Percentiles rank a stretch among this genome's conserved stretches.
phyloP scores from a whole-genome alignment of 345 rosid species.

The Syzygium grande region DNA sequence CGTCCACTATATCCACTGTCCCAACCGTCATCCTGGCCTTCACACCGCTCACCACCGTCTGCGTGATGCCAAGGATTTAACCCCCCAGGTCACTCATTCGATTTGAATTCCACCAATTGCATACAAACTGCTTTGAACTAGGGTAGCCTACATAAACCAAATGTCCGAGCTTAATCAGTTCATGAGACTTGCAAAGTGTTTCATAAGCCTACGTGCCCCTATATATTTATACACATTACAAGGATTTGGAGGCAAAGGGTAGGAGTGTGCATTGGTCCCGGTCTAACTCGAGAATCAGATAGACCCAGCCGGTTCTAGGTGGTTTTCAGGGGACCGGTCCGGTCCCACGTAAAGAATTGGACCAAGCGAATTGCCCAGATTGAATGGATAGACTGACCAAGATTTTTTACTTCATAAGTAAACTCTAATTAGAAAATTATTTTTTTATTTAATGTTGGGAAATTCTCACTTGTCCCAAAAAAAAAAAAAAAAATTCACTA shows the following conservation, averaged over 20 bases:
- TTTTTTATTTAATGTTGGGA: no score
- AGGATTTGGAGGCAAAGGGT: background rate
- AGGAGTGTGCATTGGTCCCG: no score
- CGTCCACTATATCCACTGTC: background rate
- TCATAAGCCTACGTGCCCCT: background rate
- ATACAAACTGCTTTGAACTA: background rate
- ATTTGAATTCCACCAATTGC: rapidly evolving
- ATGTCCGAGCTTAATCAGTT: background rate
- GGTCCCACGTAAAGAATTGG: no score
- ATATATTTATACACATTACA: background rate
- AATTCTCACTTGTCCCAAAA: no score
- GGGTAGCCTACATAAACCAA: rapidly evolving
- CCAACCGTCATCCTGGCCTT: background rate
- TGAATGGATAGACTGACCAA: no score
- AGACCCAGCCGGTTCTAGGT: rapidly evolving
- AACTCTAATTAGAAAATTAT: no score
- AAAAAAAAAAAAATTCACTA: no score
- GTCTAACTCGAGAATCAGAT: no score
- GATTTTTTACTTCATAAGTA: no score
- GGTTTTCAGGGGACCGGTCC: no score
- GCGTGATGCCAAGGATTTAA: background rate
- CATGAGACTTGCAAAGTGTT: background rate
- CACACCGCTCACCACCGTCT: background rate
- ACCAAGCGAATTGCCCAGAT: no score
- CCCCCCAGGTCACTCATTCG: background rate